Evolutionary conservation across 1,139 yeast species (phyloP).

Genomic region (Taphrina pruni): DNA sequence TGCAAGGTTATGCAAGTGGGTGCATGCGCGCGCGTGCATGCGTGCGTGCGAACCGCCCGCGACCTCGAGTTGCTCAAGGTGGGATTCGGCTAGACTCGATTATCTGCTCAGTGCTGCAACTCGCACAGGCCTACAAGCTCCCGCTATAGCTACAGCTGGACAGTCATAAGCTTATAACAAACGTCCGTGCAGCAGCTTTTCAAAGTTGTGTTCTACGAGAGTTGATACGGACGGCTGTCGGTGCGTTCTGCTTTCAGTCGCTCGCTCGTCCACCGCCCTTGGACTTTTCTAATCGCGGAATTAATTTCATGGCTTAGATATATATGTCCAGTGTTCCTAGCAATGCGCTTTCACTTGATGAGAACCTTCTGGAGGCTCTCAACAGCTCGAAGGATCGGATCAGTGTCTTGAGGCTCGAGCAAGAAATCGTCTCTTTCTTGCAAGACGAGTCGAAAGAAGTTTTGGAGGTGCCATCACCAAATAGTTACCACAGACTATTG

Average conservation of each 20-base stretch:
- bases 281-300: background rate
- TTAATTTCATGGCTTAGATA: conserved; percentile 16
- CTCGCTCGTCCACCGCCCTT: background rate
- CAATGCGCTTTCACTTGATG: conserved; percentile 20
- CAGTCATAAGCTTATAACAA: background rate
- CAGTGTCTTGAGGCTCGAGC: conserved; percentile 29
- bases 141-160: background rate
- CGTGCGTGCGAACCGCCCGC: background rate
- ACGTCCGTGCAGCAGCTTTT: background rate
- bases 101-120: conserved; percentile 12
- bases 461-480: conserved; percentile 24
- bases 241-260: background rate
- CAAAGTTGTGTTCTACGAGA: background rate
- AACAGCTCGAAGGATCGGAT: conserved; percentile 22
- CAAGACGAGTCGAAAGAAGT: background rate
- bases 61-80: background rate
- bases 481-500: conserved; percentile 36
- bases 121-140: conserved; percentile 1
- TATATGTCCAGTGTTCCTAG: conserved; percentile 17
- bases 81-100: conserved; percentile 9
- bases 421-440: conserved; percentile 21
- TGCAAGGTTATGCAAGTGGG: no score
- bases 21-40: no score
- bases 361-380: conserved; percentile 29
- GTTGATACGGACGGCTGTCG: background rate